Percentiles rank a stretch among this genome's conserved stretches.
phyloP scores from a whole-genome alignment of 2,329 filamentous ascomycete species.

The Diplodia sapinea region DNA sequence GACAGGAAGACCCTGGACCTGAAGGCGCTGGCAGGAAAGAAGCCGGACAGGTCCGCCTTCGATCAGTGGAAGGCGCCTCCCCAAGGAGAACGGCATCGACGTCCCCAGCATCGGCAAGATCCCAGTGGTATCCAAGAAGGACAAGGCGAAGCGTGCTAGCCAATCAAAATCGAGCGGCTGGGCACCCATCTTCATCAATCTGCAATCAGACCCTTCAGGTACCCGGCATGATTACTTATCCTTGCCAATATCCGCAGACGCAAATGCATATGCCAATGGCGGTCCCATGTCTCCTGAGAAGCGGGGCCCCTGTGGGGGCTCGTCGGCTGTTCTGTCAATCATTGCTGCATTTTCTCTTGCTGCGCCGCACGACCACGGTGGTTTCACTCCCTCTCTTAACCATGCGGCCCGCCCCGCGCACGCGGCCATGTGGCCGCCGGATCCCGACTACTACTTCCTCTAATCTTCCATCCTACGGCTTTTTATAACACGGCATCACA shows the following conservation, averaged over 20 bases:
- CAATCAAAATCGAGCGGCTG: no score
- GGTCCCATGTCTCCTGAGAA: constrained; percentile 13
- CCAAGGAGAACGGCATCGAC: no score
- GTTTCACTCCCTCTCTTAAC: background rate
- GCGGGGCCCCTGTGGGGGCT: constrained; percentile 23
- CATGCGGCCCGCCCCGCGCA: background rate
- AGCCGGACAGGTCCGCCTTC: no score
- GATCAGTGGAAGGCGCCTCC: no score
- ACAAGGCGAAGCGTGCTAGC: no score
- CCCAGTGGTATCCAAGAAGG: no score
- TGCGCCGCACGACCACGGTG: constrained; percentile 8
- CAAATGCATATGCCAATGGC: background rate
- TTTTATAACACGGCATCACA: background rate
- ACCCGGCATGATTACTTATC: no score
- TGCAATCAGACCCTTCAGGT: no score
- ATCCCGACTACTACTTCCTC: background rate
- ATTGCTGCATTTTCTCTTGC: constrained; percentile 1
- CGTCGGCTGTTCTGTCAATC: constrained; percentile 16
- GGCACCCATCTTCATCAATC: no score
- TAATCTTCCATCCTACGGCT: background rate
- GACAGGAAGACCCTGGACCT: no score
- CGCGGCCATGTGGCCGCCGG: background rate
- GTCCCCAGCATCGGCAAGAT: no score
- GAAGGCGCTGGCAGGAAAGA: no score
- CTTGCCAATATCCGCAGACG: background rate